Conservation (phyloP, 2,329 filamentous ascomycete species). For the Beauveria rudraprayagi region DNA sequence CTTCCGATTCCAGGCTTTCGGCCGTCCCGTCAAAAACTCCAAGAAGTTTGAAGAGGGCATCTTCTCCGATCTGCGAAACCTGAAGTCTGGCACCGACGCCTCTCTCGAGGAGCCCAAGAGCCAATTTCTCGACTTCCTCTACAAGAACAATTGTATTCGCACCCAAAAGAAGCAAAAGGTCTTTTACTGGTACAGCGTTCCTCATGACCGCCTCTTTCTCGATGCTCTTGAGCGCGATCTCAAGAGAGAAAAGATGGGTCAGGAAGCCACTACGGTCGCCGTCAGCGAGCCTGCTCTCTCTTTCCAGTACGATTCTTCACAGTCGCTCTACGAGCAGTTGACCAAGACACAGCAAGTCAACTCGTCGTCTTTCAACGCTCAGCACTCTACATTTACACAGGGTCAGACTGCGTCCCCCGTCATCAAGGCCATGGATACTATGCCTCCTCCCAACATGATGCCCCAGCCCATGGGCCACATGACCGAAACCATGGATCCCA, state of each 20-base stretch:
- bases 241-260: conserved; percentile 98
- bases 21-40: conserved; percentile 96
- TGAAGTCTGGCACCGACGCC: conserved; percentile 96
- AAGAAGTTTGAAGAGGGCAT: conserved; percentile 99
- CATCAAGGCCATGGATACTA: conserved; percentile 83
- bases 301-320: conserved; percentile 98
- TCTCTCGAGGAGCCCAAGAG: conserved; percentile 98
- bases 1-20: conserved; percentile 97
- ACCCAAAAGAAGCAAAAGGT: conserved; percentile 99
- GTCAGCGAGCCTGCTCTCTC: conserved; percentile 95
- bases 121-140: conserved; percentile 94
- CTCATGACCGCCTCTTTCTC: conserved; percentile 93
- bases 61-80: conserved; percentile 95
- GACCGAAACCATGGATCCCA: conserved; percentile 60
- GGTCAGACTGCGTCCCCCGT: conserved; percentile 82
- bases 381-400: conserved; percentile 57
- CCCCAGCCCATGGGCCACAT: conserved; percentile 48
- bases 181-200: conserved; percentile 99
- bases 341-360: conserved; percentile 99
- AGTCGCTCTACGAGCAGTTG: conserved; percentile 98
- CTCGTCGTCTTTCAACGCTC: conserved; percentile 87
- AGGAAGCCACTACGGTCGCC: conserved; percentile 93
- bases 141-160: conserved; percentile 99
- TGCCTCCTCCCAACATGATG: conserved; percentile 87
- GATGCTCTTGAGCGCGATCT: conserved; percentile 94